Evolutionary conservation across 2,329 filamentous ascomycete genomes (phyloP), one percentile per base, ranked within the genome.

Genomic region (Pseudopyrenochaeta lycopersici): DNA sequence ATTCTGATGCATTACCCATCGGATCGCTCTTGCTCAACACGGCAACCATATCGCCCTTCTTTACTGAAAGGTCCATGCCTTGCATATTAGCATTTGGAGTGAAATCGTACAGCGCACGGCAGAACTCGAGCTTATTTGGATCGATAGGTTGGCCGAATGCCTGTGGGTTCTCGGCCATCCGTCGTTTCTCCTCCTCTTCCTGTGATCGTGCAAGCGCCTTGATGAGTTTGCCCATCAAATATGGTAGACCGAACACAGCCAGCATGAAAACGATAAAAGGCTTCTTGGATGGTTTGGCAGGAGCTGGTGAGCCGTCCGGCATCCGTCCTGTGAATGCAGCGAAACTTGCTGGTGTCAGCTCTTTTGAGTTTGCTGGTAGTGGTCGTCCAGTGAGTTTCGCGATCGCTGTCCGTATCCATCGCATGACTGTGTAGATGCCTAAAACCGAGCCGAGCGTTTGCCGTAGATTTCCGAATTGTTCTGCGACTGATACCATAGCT

Each of bases 401-500:
- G 61, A 98, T 85, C 20, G 96, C 82, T 1, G 92, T 97, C 49
- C 92, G 89, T 65, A 97, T 87, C 94, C 95, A 99, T 61, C 96
- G 89, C 82, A 99, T 90, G 35, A 99, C 75, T 10, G 95, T 96
- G 79, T 97, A 99, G 71, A 99, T 97, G 35, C 95, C 95, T 33
- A 99, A 81, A 10, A 97, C 88, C 2, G 92, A 97, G 58, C 96
- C 95, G 12, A 99, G 86, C 0, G 94, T 97, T 73, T 96, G 93
- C 62, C 92, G 89, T 43, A 99, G 82, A 68, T 94, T 97, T 54
- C 92, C 90, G 67, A 99, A 96, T 76, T 99, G 95, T 76, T 99
- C 96, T 44, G 95, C 95, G 33, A 99, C 96, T 7, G 94, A 95
- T 33, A 99, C 91, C 93, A 99, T 98, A 49, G 95, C 95, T 69